Conservation (phyloP, 345 rosid genomes). For the Sisymbrium irio region DNA sequence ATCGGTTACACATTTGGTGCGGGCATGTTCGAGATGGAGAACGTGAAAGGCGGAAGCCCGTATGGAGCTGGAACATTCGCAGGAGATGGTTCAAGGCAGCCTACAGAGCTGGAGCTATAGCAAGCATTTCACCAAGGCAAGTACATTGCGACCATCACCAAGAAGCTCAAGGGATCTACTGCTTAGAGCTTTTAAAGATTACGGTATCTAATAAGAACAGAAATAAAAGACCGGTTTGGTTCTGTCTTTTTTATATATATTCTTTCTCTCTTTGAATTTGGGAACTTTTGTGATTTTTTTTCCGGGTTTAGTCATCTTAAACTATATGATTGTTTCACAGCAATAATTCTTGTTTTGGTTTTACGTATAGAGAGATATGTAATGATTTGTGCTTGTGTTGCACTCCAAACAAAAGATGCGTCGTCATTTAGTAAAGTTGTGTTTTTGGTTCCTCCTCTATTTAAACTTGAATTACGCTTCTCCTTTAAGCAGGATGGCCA, state of each 20-base stretch:
- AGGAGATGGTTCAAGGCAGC: conserved; percentile 89
- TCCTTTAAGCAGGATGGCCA: too few species aligned
- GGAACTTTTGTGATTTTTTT: conserved; percentile 23
- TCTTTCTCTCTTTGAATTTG: conserved; percentile 24
- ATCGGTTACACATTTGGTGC: conserved; percentile 96
- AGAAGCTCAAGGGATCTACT: conserved; percentile 79
- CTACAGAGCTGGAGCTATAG: conserved; percentile 70
- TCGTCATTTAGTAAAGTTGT: conserved; percentile 9
- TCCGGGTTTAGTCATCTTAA: conserved; percentile 14
- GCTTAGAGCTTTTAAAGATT: conserved; percentile 10
- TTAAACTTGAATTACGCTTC: too few species aligned
- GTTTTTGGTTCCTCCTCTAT: not conserved
- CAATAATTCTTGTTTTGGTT: conserved; percentile 32
- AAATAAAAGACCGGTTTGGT: conserved; percentile 7
- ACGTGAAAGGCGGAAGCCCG: conserved; percentile 92
- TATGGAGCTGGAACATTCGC: conserved; percentile 94
- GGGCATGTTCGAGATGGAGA: conserved; percentile 95
- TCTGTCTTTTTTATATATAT: conserved; percentile 18
- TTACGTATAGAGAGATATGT: conserved; percentile 27
- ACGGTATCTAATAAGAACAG: not conserved
- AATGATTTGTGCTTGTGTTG: conserved; percentile 27
- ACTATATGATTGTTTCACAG: conserved; percentile 21
- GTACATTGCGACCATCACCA: conserved; percentile 74
- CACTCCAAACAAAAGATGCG: conserved; percentile 17
- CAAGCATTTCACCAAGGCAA: conserved; percentile 99